Base-by-base conservation (phyloP, 441 rosid species). In the Pelargonium citronellum region DNA sequence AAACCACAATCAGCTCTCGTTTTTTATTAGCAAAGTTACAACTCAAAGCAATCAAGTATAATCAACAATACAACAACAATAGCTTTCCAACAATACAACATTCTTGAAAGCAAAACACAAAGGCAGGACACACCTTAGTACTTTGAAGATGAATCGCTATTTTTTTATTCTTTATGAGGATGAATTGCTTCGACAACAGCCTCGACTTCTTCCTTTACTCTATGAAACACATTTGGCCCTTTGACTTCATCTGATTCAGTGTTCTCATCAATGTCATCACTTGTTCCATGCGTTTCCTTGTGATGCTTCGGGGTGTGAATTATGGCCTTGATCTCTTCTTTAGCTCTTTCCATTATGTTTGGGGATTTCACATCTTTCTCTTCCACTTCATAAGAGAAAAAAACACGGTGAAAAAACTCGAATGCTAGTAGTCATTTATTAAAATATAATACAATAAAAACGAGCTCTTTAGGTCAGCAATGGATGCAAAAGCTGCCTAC, bases 171-270 rank as follows among this genome's bases (percentile, higher is more conserved):
- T 66, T 89, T 73, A 69, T 81, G 79, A 22, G 82, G 84, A 77
- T 34, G 82, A 72, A 84, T 68, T 13, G 86, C 74, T 67, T 72
- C 79, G 7, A 79, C 77, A 16, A 87, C 15, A 30, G 89, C 92
- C 78, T 87, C 85, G 0, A 86, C 1, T 80, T 87, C 87, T 74
- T 87, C 88, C 69, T 82, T 87, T 47, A 80, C 80, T 10, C 88
- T 77, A 64, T 84, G 75, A 68, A 87, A 77, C 51, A 86, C 80
- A 67, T 77, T 76, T 4, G 90, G 86, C 6, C 84, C 88, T 81
- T 75, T 87, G 53, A 86, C 84, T 67, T 84, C 79, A 6, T 78
- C 84, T 5, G 75, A 67, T 1, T 83, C 71, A 30, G 85, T 87
- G 69, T 51, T 64, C 81, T 82, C 82, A 11, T 86, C 81, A 43